Evolutionary conservation across 306 rosid species (phyloP).

Genomic region (Vigna angularis): DNA sequence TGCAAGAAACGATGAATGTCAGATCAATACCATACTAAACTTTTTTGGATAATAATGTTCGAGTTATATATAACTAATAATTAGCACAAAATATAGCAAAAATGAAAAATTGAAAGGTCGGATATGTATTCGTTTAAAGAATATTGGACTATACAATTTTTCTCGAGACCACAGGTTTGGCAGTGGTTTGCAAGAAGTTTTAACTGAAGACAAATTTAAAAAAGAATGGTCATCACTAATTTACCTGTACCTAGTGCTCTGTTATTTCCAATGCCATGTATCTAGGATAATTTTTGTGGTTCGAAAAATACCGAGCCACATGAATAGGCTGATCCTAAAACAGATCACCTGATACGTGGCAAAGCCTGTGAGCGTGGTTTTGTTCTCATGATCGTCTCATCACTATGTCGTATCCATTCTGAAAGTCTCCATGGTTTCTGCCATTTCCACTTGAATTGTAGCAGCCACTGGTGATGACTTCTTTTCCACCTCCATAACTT

Average conservation of each 20-base stretch:
- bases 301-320: conserved; percentile 51
- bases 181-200: conserved; percentile 36
- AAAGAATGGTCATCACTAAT: conserved; percentile 29
- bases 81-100: conserved; percentile 12
- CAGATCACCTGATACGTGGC: conserved; percentile 58
- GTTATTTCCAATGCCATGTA: conserved; percentile 52
- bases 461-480: conserved; percentile 98
- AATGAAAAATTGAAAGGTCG: conserved; percentile 1
- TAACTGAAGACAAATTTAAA: conserved; percentile 22
- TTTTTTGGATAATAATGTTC: background rate
- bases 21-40: background rate
- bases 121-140: conserved; percentile 21
- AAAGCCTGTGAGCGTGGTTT: conserved; percentile 83
- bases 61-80: background rate
- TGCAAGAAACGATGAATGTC: conserved; percentile 37
- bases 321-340: conserved; percentile 52
- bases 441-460: conserved; percentile 99
- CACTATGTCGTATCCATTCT: conserved; percentile 94
- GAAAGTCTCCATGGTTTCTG: conserved; percentile 99
- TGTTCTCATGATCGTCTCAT: conserved; percentile 85
- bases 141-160: conserved; percentile 20
- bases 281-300: conserved; percentile 52
- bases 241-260: conserved; percentile 50
- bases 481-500: conserved; percentile 99
- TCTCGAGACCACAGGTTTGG: conserved; percentile 10